Conservation (phyloP, 768 basidiomycete species). For the Lenzites betulinus region DNA sequence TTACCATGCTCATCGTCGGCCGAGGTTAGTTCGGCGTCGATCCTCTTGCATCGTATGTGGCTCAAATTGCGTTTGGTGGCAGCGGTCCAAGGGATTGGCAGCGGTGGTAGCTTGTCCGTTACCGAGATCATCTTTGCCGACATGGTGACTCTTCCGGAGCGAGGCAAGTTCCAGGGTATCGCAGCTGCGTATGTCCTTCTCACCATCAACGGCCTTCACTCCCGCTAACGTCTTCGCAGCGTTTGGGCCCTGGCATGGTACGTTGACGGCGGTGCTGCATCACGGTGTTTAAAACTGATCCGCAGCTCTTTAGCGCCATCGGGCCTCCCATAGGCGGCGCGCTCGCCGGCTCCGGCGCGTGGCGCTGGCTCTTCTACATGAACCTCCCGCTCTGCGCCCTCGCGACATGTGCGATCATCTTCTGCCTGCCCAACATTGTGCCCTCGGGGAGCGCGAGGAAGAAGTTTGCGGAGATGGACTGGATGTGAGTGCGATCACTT, state of each 20-base stretch:
- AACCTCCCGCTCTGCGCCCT: slow-evolving; percentile 17
- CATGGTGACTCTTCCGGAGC: slow-evolving; percentile 28
- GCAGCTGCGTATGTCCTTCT: slow-evolving; percentile 11
- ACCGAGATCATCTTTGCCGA: slow-evolving; percentile 30
- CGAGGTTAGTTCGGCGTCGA: slow-evolving; percentile 23
- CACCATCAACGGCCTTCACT: not conserved
- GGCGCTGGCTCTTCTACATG: slow-evolving; percentile 24
- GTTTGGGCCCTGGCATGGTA: slow-evolving; percentile 22
- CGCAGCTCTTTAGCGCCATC: slow-evolving; percentile 8
- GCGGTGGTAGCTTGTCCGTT: slow-evolving; percentile 26
- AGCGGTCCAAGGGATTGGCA: slow-evolving; percentile 30
- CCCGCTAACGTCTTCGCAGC: slow-evolving; percentile 1
- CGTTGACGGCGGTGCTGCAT: not conserved
- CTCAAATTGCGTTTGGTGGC: not conserved
- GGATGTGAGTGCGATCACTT: slow-evolving; percentile 34
- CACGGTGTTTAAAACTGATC: not conserved
- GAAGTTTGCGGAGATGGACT: slow-evolving; percentile 37
- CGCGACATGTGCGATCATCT: not conserved
- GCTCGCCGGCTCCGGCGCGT: slow-evolving; percentile 14
- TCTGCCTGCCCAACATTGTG: slow-evolving; percentile 8
- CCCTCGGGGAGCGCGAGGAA: slow-evolving; percentile 29
- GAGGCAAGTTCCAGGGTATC: slow-evolving; percentile 37
- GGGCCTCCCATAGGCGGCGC: slow-evolving; percentile 36
- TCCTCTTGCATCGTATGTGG: not conserved
- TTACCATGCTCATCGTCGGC: slow-evolving; percentile 44